phyloP scores from a whole-genome alignment of 169 alveolate species.

The Eimeria acervulina region DNA sequence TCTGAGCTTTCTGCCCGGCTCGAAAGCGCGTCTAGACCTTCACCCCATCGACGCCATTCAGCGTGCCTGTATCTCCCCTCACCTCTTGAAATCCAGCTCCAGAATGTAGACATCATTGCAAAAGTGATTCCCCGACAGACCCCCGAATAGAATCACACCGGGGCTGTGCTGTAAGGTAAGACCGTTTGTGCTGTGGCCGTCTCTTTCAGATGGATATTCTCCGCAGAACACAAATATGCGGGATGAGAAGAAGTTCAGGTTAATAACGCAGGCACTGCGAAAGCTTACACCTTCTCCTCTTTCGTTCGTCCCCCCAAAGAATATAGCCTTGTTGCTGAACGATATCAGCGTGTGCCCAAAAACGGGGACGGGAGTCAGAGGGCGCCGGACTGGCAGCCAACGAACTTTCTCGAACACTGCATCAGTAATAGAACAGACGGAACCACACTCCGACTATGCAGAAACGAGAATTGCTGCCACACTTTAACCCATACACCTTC shows the following conservation, averaged over 20 bases:
- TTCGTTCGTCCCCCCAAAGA: constrained; percentile 93
- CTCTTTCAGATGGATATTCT: constrained; percentile 91
- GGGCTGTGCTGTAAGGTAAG: constrained; percentile 88
- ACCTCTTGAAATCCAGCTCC: constrained; percentile 91
- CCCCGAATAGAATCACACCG: constrained; percentile 92
- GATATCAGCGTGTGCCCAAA: constrained; percentile 92
- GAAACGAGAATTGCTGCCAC: not conserved
- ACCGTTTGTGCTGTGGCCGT: constrained; percentile 92
- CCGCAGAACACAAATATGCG: constrained; percentile 91
- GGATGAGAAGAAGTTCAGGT: constrained; percentile 90
- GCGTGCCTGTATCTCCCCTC: constrained; percentile 83
- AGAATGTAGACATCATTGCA: constrained; percentile 91
- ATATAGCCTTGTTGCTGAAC: constrained; percentile 91
- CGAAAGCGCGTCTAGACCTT: not conserved
- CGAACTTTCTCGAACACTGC: constrained; percentile 86
- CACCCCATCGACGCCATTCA: not conserved
- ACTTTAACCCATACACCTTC: not conserved
- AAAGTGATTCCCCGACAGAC: constrained; percentile 89
- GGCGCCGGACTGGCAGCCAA: constrained; percentile 90
- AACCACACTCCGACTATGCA: not conserved
- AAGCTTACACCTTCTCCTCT: constrained; percentile 88
- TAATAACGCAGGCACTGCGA: constrained; percentile 89
- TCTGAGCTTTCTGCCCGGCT: not conserved
- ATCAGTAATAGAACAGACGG: not conserved
- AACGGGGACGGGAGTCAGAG: constrained; percentile 88